Evolutionary conservation across 371 early-diverging fungal genomes (phyloP).

Genomic region (Conidiobolus incongruus): DNA sequence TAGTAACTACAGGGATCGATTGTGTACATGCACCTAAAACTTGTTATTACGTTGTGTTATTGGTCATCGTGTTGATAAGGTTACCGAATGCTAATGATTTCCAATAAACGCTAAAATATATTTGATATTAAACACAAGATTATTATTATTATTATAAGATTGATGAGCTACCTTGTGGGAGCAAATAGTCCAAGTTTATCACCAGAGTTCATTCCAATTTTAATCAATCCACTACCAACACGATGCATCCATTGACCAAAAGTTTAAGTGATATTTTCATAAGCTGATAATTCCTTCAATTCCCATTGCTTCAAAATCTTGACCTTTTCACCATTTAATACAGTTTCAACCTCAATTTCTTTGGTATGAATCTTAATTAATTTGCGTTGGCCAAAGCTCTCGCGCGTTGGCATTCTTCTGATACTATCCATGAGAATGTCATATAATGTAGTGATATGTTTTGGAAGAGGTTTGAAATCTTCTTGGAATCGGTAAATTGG

Average conservation of each 20-base stretch:
- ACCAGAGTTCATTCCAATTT: neutral
- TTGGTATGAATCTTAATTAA: conserved; percentile 37
- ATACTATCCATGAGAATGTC: too few species aligned
- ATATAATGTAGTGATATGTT: too few species aligned
- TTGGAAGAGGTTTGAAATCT: too few species aligned
- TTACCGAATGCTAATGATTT: neutral
- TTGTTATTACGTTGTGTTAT: neutral
- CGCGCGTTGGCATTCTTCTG: too few species aligned
- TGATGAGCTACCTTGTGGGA: neutral
- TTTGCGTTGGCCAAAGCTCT: conserved; percentile 36
- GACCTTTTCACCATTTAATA: conserved; percentile 26
- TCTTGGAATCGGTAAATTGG: too few species aligned
- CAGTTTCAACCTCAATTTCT: conserved; percentile 44
- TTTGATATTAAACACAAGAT: neutral
- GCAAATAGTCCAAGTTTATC: neutral
- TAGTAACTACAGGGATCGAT: conserved; percentile 52
- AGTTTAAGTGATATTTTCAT: conserved; percentile 34
- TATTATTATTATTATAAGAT: too few species aligned
- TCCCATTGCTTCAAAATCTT: conserved; percentile 57
- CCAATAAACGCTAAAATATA: neutral
- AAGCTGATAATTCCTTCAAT: conserved; percentile 40
- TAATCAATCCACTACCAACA: conserved; percentile 34
- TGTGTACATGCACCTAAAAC: conserved; percentile 28
- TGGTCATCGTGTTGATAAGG: neutral
- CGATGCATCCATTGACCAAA: conserved; percentile 15